Evolutionary conservation across 495 filamentous ascomycete genomes (phyloP).

Genomic region (Massariosphaeria phaeospora): DNA sequence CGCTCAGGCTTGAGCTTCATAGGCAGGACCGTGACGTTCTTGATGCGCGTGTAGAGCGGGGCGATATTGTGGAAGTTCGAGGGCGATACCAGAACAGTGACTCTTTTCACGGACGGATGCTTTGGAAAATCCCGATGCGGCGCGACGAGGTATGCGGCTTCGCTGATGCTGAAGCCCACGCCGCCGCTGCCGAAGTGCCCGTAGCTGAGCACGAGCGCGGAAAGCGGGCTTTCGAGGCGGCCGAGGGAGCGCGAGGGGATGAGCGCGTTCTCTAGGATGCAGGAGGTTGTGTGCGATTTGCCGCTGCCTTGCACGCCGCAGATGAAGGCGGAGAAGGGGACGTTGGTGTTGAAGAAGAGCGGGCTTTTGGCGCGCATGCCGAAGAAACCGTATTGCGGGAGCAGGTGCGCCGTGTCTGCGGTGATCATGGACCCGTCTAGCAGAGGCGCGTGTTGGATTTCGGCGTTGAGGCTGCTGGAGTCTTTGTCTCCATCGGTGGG

Average conservation of each 20-base stretch:
- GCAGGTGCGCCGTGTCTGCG: not conserved
- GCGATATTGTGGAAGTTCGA: conserved; percentile 9
- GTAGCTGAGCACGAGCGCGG: conserved; percentile 20
- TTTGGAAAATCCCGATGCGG: conserved; percentile 1
- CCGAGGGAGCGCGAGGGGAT: conserved; percentile 58
- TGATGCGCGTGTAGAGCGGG: conserved; percentile 38
- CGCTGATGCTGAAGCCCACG: conserved; percentile 20
- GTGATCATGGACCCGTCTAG: conserved; percentile 3
- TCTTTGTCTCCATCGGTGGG: not conserved
- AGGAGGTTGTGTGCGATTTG: conserved; percentile 69
- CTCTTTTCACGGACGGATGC: not conserved
- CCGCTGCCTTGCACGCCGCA: conserved; percentile 74
- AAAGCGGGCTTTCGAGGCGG: conserved; percentile 37
- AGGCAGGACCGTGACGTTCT: conserved; percentile 39
- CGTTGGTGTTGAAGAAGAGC: conserved; percentile 61
- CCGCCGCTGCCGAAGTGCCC: conserved; percentile 11
- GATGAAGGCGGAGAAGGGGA: conserved; percentile 67
- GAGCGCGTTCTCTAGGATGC: conserved; percentile 63
- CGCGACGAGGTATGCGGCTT: conserved; percentile 13
- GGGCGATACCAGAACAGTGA: conserved; percentile 17
- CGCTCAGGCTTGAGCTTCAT: conserved; percentile 15
- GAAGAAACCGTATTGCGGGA: conserved; percentile 16
- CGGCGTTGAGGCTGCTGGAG: not conserved
- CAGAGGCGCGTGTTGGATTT: conserved; percentile 12
- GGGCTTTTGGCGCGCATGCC: not conserved